phyloP scores from a whole-genome alignment of 495 filamentous ascomycete genomes.

The Thermochaetoides thermophila region DNA sequence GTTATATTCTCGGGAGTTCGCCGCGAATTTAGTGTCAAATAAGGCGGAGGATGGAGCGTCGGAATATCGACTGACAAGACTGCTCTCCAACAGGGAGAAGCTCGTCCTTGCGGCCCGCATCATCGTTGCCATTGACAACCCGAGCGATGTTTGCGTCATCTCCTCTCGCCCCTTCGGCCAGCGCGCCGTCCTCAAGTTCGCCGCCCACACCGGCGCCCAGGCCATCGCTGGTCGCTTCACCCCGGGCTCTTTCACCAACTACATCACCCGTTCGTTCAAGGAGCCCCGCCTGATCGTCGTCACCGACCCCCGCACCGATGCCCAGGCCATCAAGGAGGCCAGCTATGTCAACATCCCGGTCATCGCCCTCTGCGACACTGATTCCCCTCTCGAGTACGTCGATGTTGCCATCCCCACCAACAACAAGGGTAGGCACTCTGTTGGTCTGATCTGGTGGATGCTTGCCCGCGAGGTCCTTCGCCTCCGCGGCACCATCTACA shows the following conservation, averaged over 20 bases:
- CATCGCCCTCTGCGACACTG: conserved; percentile 96
- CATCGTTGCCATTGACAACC: conserved; percentile 98
- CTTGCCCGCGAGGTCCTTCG: conserved; percentile 97
- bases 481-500: conserved; percentile 87
- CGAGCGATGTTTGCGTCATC: conserved; percentile 96
- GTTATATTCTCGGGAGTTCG: no score
- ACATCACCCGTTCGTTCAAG: conserved; percentile 99
- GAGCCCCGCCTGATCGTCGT: conserved; percentile 98
- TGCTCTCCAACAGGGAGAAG: conserved; percentile 99
- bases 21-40: no score
- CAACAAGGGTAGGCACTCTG: conserved; percentile 99
- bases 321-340: conserved; percentile 99
- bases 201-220: conserved; percentile 88
- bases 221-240: conserved; percentile 99
- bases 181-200: conserved; percentile 98
- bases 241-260: conserved; percentile 99
- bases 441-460: conserved; percentile 99
- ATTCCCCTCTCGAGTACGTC: conserved; percentile 98
- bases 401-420: conserved; percentile 99
- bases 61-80: no score
- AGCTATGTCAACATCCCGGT: conserved; percentile 99
- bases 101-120: conserved; percentile 95
- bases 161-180: conserved; percentile 98
- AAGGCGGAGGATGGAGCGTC: no score
- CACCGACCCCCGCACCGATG: conserved; percentile 97